Evolutionary conservation across 345 rosid species (phyloP).

Genomic region (Bruguiera sexangula): DNA sequence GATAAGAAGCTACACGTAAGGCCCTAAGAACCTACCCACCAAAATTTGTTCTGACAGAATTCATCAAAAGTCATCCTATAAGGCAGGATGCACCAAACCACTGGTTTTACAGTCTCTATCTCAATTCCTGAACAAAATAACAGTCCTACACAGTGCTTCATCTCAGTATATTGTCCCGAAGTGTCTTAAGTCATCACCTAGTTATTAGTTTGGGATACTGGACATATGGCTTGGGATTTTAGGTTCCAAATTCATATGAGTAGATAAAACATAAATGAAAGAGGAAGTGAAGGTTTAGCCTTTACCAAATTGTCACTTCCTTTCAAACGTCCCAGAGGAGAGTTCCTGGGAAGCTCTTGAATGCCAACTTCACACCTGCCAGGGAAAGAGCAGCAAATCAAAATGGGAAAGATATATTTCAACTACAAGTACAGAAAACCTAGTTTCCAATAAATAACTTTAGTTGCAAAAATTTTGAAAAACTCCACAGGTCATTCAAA

Average conservation of each 20-base stretch:
- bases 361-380: constrained; percentile 84
- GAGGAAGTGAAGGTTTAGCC: constrained; percentile 1
- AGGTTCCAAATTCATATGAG: neutral
- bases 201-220: neutral
- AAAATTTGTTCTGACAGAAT: too few relatives aligned
- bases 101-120: too few relatives aligned
- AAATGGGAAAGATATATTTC: neutral
- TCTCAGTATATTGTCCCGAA: too few relatives aligned
- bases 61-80: too few relatives aligned
- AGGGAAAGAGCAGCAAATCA: constrained; percentile 7
- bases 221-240: neutral
- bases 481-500: too few relatives aligned
- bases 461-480: too few relatives aligned
- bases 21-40: too few relatives aligned
- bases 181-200: too few relatives aligned
- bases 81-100: too few relatives aligned
- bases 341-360: constrained; percentile 75
- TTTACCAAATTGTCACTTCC: constrained; percentile 95
- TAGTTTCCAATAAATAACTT: neutral
- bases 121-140: too few relatives aligned
- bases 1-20: too few relatives aligned
- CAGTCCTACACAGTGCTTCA: too few relatives aligned
- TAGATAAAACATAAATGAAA: neutral
- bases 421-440: neutral
- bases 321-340: constrained; percentile 80